phyloP scores from a whole-genome alignment of 129 eudicot species.

The Tagetes erecta region DNA sequence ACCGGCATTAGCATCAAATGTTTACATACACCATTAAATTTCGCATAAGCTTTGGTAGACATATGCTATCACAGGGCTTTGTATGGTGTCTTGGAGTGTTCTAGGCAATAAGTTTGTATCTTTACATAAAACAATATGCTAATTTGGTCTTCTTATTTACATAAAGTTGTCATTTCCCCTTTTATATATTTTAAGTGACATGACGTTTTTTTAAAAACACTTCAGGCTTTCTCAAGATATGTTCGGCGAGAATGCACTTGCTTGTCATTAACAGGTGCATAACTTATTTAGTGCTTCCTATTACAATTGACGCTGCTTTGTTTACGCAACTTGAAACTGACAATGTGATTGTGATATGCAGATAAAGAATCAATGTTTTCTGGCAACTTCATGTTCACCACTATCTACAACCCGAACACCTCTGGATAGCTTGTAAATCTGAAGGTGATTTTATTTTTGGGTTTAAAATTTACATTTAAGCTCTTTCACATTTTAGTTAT shows the following conservation, averaged over 20 bases:
- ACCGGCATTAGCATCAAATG: neutral
- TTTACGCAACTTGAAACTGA: neutral
- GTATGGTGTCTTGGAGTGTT: neutral
- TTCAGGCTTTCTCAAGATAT: conserved; percentile 78
- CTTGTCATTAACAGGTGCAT: conserved; percentile 66
- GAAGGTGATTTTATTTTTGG: neutral
- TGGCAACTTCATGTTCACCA: conserved; percentile 20
- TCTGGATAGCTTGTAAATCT: conserved; percentile 1
- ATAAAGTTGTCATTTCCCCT: neutral
- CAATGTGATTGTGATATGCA: conserved; percentile 13
- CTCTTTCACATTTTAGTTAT: neutral
- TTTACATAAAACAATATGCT: neutral
- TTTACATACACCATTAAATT: conserved; percentile 1
- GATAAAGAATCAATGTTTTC: conserved; percentile 19
- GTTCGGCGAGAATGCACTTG: conserved; percentile 58
- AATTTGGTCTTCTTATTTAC: neutral
- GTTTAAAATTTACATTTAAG: neutral
- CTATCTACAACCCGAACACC: neutral
- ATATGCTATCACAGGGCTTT: neutral
- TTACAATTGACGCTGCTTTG: neutral
- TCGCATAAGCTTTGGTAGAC: neutral
- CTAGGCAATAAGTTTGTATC: neutral
- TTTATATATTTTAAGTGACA: neutral
- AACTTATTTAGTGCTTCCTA: neutral
- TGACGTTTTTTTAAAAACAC: neutral